These are phyloP conservation scores for Xylariaceae sp. DNA, from an alignment of 2,329 filamentous ascomycete genomes.

Conservation along the genomic window DNA sequence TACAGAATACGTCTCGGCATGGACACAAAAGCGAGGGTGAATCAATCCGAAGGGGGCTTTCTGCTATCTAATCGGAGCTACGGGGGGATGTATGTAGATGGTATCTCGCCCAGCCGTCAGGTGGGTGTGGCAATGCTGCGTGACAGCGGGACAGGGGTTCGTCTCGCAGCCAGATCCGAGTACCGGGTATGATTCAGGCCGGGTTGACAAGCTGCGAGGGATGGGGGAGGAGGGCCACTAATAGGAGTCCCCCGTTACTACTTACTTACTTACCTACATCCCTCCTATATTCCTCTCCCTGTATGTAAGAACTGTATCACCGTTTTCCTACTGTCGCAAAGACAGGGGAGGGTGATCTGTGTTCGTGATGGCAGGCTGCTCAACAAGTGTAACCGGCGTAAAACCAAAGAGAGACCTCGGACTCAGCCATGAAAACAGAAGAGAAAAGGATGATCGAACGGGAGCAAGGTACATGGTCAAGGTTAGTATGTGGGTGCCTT, in stretches of 20 bases:
- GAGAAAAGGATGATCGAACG: background rate
- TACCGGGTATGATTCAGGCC: conserved; percentile 15
- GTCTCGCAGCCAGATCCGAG: conserved; percentile 8
- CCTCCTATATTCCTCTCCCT: background rate
- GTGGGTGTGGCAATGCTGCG: conserved; percentile 13
- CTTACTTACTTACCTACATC: background rate
- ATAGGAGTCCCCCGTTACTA: background rate
- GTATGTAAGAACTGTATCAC: background rate
- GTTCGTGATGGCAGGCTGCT: background rate
- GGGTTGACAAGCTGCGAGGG: background rate
- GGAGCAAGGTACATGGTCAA: conserved; percentile 7
- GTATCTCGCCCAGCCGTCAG: background rate
- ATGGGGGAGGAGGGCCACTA: background rate
- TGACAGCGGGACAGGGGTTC: conserved; percentile 1
- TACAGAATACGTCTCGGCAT: background rate
- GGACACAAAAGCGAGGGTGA: background rate
- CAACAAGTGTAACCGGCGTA: conserved; percentile 1
- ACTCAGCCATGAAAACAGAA: background rate
- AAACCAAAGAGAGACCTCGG: background rate
- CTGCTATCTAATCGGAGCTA: background rate
- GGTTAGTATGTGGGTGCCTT: conserved; percentile 15
- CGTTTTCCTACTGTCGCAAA: background rate
- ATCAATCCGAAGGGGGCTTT: background rate
- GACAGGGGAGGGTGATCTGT: background rate
- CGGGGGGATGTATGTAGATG: background rate